These are phyloP conservation scores for Diversispora eburnea DNA, from an alignment of 192 early-diverging fungal species.

Conservation along the genomic window DNA sequence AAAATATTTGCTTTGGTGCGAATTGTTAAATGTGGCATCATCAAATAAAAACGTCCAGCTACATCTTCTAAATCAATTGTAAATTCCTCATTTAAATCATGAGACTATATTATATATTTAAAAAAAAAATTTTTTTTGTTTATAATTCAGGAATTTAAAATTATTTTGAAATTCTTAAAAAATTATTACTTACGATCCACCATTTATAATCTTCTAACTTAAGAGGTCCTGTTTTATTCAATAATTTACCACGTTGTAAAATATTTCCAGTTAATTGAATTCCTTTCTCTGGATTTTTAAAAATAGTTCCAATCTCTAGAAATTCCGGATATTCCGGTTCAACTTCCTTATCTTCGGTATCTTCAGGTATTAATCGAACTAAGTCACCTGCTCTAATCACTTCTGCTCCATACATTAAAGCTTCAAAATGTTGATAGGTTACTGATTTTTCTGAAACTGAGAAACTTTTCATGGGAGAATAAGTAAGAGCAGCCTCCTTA, in stretches of 20 bases:
- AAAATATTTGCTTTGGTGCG: not conserved
- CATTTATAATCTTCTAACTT: slow-evolving; percentile 5
- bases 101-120: not conserved
- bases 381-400: not conserved
- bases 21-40: not conserved
- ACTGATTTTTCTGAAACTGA: not conserved
- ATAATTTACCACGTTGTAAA: not conserved
- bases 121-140: not conserved
- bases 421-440: not conserved
- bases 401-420: not conserved
- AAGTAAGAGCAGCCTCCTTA: not conserved
- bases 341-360: not conserved
- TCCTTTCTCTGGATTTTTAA: not conserved
- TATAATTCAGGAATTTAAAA: too few relatives aligned
- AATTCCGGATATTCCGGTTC: not conserved
- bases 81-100: not conserved
- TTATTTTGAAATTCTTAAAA: too few relatives aligned
- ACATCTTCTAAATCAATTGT: slow-evolving; percentile 2
- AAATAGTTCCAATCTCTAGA: not conserved
- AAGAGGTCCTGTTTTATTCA: not conserved
- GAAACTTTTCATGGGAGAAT: not conserved
- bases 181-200: not conserved
- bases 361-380: not conserved
- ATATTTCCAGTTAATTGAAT: slow-evolving; percentile 3
- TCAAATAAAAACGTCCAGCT: slow-evolving; percentile 2